A percentile compares a stretch with the other conserved stretches of the same genome.
Evolutionary conservation across 768 basidiomycete genomes (phyloP).

Genomic region (Suillus americanus): DNA sequence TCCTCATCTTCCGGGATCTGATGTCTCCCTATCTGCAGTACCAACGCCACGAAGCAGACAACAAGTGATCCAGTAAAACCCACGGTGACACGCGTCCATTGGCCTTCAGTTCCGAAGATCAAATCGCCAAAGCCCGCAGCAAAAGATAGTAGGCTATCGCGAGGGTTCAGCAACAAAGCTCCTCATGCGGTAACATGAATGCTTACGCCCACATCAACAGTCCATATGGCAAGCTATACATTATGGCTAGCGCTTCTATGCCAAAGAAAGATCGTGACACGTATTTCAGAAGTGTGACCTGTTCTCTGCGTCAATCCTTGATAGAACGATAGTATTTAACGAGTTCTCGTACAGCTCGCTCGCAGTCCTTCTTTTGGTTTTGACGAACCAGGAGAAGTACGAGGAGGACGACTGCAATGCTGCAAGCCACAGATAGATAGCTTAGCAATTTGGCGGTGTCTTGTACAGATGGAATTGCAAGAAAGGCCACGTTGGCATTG

Average conservation of each 20-base stretch:
- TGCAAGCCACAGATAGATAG: conserved; percentile 37
- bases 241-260: conserved; percentile 29
- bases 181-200: neutral
- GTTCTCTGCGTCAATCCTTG: neutral
- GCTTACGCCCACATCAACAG: conserved; percentile 31
- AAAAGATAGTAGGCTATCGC: neutral
- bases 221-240: conserved; percentile 33
- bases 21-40: neutral
- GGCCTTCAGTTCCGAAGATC: neutral
- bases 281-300: neutral
- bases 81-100: neutral
- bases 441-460: conserved; percentile 27
- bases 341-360: conserved; percentile 19
- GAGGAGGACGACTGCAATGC: conserved; percentile 34
- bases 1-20: neutral
- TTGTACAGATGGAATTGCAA: conserved; percentile 41
- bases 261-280: conserved; percentile 10
- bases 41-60: neutral
- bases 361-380: conserved; percentile 27
- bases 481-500: conserved; percentile 51
- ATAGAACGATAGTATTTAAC: conserved; percentile 6
- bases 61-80: neutral
- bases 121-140: neutral
- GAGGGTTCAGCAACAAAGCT: neutral
- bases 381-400: conserved; percentile 38